Conservation (phyloP, 805 yeast genomes). For the Starmera caribaea region DNA sequence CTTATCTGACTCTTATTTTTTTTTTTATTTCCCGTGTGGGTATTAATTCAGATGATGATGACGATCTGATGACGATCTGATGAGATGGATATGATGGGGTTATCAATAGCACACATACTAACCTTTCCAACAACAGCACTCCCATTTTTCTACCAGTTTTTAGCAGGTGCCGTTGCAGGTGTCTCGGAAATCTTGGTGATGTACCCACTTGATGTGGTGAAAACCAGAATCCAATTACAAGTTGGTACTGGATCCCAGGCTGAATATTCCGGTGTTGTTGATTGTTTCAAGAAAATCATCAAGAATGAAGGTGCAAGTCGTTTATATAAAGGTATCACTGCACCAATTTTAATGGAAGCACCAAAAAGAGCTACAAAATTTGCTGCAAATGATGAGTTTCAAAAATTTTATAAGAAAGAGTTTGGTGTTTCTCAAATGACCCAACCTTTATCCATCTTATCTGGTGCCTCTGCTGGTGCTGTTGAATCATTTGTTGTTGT, state of each 20-base stretch:
- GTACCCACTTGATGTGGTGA: slow-evolving; percentile 96
- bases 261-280: slow-evolving; percentile 75
- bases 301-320: slow-evolving; percentile 76
- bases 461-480: slow-evolving; percentile 99
- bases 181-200: slow-evolving; percentile 89
- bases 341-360: slow-evolving; percentile 98
- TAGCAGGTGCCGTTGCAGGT: slow-evolving; percentile 93
- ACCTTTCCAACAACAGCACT: slow-evolving; percentile 31
- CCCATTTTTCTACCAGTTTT: slow-evolving; percentile 88
- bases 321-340: slow-evolving; percentile 86
- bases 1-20: too few species aligned
- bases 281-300: slow-evolving; percentile 76
- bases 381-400: slow-evolving; percentile 97
- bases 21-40: too few species aligned
- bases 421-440: slow-evolving; percentile 65
- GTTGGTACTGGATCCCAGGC: slow-evolving; percentile 37
- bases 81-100: background rate
- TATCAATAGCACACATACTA: background rate
- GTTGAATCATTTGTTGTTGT: slow-evolving; percentile 95
- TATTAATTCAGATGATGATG: too few species aligned
- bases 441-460: slow-evolving; percentile 77
- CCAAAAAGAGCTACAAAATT: slow-evolving; percentile 98
- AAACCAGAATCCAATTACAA: slow-evolving; percentile 90
- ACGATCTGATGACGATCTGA: too few species aligned
- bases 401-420: slow-evolving; percentile 61